Evolutionary conservation across 2,329 filamentous ascomycete species (phyloP).

Genomic region (Aspergillus terreus): DNA sequence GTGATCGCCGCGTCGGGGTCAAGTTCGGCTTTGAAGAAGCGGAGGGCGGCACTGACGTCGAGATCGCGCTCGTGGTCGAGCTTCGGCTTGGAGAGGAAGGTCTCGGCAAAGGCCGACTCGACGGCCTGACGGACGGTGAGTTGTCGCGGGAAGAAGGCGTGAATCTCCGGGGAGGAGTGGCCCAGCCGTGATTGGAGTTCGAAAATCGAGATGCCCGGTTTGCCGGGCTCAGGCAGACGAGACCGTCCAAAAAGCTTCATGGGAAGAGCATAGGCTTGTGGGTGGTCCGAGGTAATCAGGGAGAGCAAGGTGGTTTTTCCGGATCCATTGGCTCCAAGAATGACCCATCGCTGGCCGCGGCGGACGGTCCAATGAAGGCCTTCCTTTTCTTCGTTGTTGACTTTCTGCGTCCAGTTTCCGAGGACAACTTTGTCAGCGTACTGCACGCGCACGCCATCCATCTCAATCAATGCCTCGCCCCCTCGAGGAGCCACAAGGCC

Average conservation of each 20-base stretch:
- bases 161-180: conserved; percentile 90
- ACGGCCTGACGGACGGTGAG: conserved; percentile 71
- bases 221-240: conserved; percentile 69
- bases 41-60: conserved; percentile 66
- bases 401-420: conserved; percentile 70
- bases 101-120: conserved; percentile 87
- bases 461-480: conserved; percentile 75
- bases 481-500: conserved; percentile 19
- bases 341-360: conserved; percentile 81
- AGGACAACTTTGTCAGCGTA: conserved; percentile 77
- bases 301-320: conserved; percentile 95
- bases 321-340: conserved; percentile 89
- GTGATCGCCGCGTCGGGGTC: conserved; percentile 47
- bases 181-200: conserved; percentile 87
- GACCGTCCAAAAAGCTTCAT: conserved; percentile 81
- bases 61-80: conserved; percentile 56
- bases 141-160: conserved; percentile 81
- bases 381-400: conserved; percentile 47
- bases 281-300: conserved; percentile 91
- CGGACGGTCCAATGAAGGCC: conserved; percentile 81
- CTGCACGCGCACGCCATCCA: conserved; percentile 76
- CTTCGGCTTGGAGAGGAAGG: conserved; percentile 68
- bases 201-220: conserved; percentile 79
- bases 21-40: conserved; percentile 77
- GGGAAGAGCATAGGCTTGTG: conserved; percentile 85